Base-by-base conservation (phyloP, 768 basidiomycete species). In the Mycena pura region DNA sequence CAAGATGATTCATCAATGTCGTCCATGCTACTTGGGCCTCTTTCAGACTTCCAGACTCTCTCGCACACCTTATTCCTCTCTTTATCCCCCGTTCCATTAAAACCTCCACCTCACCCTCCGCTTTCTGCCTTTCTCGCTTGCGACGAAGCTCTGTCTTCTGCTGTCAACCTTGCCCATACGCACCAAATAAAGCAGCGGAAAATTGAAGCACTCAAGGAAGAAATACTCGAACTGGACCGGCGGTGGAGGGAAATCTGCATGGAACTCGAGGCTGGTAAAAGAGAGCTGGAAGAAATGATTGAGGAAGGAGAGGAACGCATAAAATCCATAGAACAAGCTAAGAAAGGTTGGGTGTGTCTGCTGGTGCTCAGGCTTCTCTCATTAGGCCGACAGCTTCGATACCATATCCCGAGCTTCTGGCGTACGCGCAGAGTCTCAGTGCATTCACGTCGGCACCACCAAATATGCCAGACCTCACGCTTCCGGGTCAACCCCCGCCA, bases 361-460 rank as follows among this genome's bases (percentile, higher is more conserved):
- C 11, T 22, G 8, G 5, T 34, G 6, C 61, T 61, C 27, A 22
- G 4, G 17, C 11, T 5, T 46, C 32, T 17, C 45, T 64, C 9
- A 43, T 46, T 56, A 10, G 19, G 45, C 38, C 27, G 28, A 17
- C 57, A 95, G 92, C 86, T 8, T 81, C 92, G 11, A 88, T 94
- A 58, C 90, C 91, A 4, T 93, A 93, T 69, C 89, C 91, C 4
- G 91, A 93, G 68, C 79, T 95, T 11, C 81, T 95, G 62, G 85
- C 89, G 2, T 94, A 95, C 73, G 93, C 93, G 3, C 91, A 93
- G 69, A 91, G 89, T 63, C 81, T 95, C 53, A 90, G 91, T 63
- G 85, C 90, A 14, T 95, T 93, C 74, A 93, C 93, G 6, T 93
- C 93, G 31, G 93, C 92, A 10, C 93, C 93, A 8, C 93, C 93